A percentile compares a stretch with the other conserved stretches of the same genome.
phyloP scores from a whole-genome alignment of 78 protist species.

The Paulinella micropora region DNA sequence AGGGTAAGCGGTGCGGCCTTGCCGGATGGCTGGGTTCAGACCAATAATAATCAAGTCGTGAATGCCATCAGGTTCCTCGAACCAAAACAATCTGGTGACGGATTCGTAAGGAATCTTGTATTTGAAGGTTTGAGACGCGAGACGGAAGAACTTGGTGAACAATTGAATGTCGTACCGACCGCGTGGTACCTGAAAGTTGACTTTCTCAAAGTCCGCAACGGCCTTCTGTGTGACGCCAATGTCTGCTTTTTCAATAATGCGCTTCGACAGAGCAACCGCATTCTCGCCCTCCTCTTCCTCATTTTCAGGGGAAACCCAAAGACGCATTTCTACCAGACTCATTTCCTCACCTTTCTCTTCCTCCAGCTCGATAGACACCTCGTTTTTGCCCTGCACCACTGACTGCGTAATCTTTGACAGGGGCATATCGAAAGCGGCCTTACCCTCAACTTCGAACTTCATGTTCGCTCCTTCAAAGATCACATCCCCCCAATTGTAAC shows the following conservation, averaged over 20 bases:
- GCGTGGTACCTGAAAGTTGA: not conserved
- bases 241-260: not conserved
- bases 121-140: slow-evolving; percentile 46
- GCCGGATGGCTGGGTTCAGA: slow-evolving; percentile 48
- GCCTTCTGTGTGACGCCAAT: not conserved
- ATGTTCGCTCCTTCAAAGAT: not conserved
- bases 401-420: not conserved
- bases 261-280: not conserved
- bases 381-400: not conserved
- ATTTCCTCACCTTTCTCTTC: not conserved
- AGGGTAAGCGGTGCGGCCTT: slow-evolving; percentile 44
- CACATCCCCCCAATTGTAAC: not conserved
- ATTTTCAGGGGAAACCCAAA: not conserved
- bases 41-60: slow-evolving; percentile 32
- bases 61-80: slow-evolving; percentile 25
- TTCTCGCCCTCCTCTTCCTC: not conserved
- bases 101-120: slow-evolving; percentile 35
- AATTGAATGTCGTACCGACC: slow-evolving; percentile 52
- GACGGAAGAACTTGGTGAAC: slow-evolving; percentile 35
- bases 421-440: not conserved
- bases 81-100: slow-evolving; percentile 30
- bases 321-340: not conserved
- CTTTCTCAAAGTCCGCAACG: not conserved
- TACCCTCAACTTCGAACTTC: not conserved
- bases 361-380: not conserved